Evolutionary conservation across 2,329 filamentous ascomycete species (phyloP).

Genomic region (Lachnellula hyalina): DNA sequence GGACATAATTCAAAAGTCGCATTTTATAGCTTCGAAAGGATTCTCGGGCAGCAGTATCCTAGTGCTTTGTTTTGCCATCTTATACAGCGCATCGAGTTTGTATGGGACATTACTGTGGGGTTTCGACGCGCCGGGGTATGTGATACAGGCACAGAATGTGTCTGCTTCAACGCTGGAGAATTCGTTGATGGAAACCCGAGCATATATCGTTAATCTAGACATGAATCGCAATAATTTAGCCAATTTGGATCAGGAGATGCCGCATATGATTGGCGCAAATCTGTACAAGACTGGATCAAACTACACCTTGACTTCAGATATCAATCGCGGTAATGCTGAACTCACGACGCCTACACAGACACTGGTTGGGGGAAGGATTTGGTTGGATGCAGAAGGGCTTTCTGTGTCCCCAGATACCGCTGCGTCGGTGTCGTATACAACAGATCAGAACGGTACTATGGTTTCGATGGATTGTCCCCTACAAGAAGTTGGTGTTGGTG

Average conservation of each 20-base stretch:
- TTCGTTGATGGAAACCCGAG: constrained; percentile 1
- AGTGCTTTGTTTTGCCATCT: not conserved
- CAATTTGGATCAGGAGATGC: not conserved
- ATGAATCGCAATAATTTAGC: not conserved
- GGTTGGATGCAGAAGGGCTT: constrained; percentile 1
- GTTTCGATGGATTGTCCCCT: not conserved
- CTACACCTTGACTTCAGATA: not conserved
- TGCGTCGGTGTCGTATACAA: not conserved
- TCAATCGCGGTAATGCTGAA: not conserved
- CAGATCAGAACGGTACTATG: not conserved
- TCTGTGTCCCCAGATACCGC: not conserved
- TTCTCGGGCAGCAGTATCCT: not conserved
- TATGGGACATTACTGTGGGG: constrained; percentile 5
- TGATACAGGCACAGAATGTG: not conserved
- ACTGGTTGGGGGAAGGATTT: not conserved
- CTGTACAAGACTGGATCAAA: constrained; percentile 2
- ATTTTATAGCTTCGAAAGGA: not conserved
- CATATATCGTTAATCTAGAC: not conserved
- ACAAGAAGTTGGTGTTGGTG: not conserved
- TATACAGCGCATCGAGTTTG: not conserved
- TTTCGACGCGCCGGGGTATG: constrained; percentile 1
- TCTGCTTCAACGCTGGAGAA: not conserved
- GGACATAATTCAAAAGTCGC: constrained; percentile 2
- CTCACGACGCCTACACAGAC: not conserved
- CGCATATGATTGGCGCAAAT: not conserved